These are phyloP conservation scores for Rhodomyrtus tomentosa DNA, from an alignment of 345 rosid genomes.

Conservation along the genomic window DNA sequence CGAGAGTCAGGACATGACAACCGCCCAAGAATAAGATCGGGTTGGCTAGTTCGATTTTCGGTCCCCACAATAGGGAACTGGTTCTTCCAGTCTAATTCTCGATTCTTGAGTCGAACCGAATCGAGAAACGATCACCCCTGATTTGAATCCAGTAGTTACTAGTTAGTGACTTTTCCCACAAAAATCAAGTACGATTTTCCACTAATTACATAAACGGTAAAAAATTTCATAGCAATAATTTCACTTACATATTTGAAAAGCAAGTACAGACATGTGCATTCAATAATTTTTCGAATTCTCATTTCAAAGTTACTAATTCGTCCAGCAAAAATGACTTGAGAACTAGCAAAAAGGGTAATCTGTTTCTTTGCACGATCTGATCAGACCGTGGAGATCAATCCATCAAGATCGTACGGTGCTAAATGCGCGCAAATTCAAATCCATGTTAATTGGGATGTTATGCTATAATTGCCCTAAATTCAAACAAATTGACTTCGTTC, in stretches of 20 bases:
- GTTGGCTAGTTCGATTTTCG: too few species aligned
- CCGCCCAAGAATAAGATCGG: too few species aligned
- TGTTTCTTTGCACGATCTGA: background rate
- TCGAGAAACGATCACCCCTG: too few species aligned
- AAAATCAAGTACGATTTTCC: background rate
- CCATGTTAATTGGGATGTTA: background rate
- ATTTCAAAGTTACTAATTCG: background rate
- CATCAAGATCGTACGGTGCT: background rate
- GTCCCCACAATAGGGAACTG: too few species aligned
- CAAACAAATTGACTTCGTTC: background rate
- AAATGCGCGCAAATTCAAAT: background rate
- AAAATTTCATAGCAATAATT: background rate
- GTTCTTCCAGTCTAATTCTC: too few species aligned
- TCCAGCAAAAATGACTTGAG: background rate
- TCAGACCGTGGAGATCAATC: background rate
- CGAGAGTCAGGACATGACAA: too few species aligned
- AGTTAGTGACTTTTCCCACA: background rate
- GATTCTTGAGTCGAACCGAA: too few species aligned
- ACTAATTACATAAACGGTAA: background rate
- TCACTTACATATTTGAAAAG: background rate
- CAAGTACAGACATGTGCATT: too few species aligned
- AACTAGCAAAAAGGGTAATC: background rate
- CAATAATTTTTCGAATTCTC: background rate
- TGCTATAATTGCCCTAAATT: background rate
- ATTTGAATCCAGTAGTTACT: fast-evolving